These are phyloP conservation scores for Colletotrichum sp. DNA, from an alignment of 2,329 filamentous ascomycete species.

Conservation along the genomic window DNA sequence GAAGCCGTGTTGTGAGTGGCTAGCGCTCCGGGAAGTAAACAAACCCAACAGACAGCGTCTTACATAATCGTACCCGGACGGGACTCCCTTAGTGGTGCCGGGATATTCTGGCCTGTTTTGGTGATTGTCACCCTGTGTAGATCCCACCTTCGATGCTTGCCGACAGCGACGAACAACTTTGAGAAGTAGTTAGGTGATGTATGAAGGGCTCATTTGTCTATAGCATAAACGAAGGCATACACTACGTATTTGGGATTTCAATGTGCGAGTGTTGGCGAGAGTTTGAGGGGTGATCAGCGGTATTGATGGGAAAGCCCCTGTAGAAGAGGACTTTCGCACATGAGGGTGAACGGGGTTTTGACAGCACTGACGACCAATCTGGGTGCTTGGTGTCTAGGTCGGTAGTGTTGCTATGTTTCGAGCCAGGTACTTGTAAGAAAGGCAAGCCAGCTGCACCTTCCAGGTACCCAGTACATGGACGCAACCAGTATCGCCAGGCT, in stretches of 20 bases:
- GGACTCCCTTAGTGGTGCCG: not conserved
- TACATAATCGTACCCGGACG: conserved; percentile 9
- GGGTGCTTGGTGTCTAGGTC: not conserved
- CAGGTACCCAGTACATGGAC: not conserved
- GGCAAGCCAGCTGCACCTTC: not conserved
- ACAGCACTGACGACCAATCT: not conserved
- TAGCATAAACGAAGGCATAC: not conserved
- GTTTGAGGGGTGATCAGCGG: not conserved
- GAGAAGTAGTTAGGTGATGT: not conserved
- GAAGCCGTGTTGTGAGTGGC: conserved; percentile 22
- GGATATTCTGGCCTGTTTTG: not conserved
- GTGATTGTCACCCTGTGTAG: not conserved
- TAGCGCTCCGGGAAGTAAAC: conserved; percentile 26
- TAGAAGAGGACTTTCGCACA: not conserved
- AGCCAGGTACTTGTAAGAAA: not conserved
- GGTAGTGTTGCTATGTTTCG: not conserved
- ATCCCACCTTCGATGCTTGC: not conserved
- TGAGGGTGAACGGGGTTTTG: not conserved
- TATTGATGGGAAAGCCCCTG: not conserved
- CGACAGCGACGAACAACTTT: not conserved
- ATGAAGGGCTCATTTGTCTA: not conserved
- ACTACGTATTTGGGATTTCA: not conserved
- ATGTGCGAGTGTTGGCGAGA: not conserved
- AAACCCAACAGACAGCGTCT: conserved; percentile 18
- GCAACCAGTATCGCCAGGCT: conserved; percentile 39